Percentiles rank a stretch among this genome's conserved stretches.
These are phyloP conservation scores for Parachaetomium inaequale DNA, from an alignment of 495 filamentous ascomycete genomes.

Conservation along the genomic window DNA sequence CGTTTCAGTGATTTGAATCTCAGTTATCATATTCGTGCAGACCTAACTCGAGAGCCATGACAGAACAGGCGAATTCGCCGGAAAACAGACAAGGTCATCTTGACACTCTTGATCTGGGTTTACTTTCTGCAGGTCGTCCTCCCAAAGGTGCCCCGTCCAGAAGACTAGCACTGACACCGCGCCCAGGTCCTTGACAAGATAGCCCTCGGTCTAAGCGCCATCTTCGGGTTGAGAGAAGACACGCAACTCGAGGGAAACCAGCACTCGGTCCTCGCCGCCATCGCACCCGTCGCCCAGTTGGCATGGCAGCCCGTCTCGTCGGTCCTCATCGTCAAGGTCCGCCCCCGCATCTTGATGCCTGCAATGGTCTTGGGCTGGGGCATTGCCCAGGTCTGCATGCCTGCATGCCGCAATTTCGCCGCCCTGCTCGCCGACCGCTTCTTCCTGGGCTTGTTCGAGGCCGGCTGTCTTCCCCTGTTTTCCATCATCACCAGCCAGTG, in stretches of 20 bases:
- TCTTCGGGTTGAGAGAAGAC: constrained; percentile 54
- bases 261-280: constrained; percentile 60
- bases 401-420: constrained; percentile 49
- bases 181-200: constrained; percentile 62
- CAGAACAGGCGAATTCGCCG: not conserved
- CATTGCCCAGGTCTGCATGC: constrained; percentile 55
- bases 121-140: constrained; percentile 53
- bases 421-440: constrained; percentile 53
- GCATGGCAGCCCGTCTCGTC: constrained; percentile 63
- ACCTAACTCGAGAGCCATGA: not conserved
- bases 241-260: constrained; percentile 53
- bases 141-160: not conserved
- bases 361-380: constrained; percentile 57
- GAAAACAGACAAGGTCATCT: not conserved
- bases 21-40: not conserved
- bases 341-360: constrained; percentile 63
- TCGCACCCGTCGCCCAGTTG: constrained; percentile 61
- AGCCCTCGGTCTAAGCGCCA: constrained; percentile 60
- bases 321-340: constrained; percentile 61
- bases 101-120: constrained; percentile 34
- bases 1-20: too few relatives aligned
- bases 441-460: constrained; percentile 63
- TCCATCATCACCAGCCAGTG: constrained; percentile 55
- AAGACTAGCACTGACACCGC: not conserved
- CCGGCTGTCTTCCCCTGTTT: constrained; percentile 58